Evolutionary conservation across 768 basidiomycete genomes (phyloP).

Genomic region (Suillus luteus): DNA sequence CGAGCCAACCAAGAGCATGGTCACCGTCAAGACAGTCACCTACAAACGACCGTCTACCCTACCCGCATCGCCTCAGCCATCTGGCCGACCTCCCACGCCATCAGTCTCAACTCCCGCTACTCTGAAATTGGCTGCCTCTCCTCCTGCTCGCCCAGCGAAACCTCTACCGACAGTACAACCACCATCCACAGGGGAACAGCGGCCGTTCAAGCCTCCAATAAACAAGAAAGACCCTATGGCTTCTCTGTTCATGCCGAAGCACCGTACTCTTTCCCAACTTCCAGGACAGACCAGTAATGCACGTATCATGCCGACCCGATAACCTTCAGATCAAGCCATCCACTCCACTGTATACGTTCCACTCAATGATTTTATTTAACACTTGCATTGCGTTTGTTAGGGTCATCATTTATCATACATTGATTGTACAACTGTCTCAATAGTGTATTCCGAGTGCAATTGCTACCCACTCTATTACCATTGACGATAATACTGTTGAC

Average conservation of each 20-base stretch:
- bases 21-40: constrained; percentile 54
- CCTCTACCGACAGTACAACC: constrained; percentile 14
- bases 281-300: constrained; percentile 36
- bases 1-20: constrained; percentile 37
- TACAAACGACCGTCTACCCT: constrained; percentile 36
- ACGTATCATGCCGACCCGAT: constrained; percentile 26
- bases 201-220: constrained; percentile 39
- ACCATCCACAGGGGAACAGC: constrained; percentile 28
- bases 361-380: not conserved
- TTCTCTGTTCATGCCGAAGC: constrained; percentile 72
- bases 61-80: constrained; percentile 18
- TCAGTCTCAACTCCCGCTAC: constrained; percentile 3
- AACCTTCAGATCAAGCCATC: not conserved
- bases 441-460: not conserved
- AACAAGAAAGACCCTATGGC: constrained; percentile 66
- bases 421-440: not conserved
- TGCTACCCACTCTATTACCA: not conserved
- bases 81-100: not conserved
- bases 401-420: not conserved
- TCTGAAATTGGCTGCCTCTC: constrained; percentile 29
- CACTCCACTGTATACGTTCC: not conserved
- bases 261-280: constrained; percentile 60
- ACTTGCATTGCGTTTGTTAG: not conserved
- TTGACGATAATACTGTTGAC: not conserved
- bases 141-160: constrained; percentile 24